Base-by-base conservation (phyloP, 108 stramenopile species). In the Fistulifera solaris region DNA sequence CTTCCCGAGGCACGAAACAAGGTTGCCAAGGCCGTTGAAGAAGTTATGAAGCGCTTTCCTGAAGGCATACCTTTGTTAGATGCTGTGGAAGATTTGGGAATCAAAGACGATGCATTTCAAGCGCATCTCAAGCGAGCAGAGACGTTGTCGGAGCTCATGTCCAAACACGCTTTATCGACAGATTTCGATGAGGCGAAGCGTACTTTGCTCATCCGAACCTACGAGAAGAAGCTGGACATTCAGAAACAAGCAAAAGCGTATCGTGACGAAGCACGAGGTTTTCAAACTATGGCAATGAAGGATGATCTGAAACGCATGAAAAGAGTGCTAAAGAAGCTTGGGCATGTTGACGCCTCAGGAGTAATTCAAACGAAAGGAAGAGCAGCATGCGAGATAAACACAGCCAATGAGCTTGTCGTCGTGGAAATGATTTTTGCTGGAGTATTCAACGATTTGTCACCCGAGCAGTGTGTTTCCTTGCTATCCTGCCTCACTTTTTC, bases 381-480 rank as follows among this genome's bases (percentile, higher is more conserved):
- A 35, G 91, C 95, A n/a, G 97, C 96, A 6, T 98, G 96, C 58
- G 99, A 98, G 71, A 77, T 99, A 61, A 97, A 96, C 62, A 96
- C 97, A 3, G 92, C 91, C 18, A 82, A 98, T 60, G 99, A 98
- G 69, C 80, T 99, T 25, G 89, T 99, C 16, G 85, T 96, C 15
- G 94, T 94, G 1, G 97, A 98, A 67, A 61, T 99, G 15, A 80
- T 98, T 13, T 96, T 99, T 75, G 83, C 71, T 6, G 98, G 98
- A 39, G 75, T 93, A 1, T 98, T 99, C 81, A 96, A 94, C 56
- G 93, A 95, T 24, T 67, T 99, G 41, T 77, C 74, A 2, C 85
- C 89, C 21, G 95, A 96, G 48, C 94, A 97, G 46, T 74, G 77
- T 22, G 96, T 94, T 15, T 87, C 98, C 15, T 65, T 99, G 0